These are phyloP conservation scores for Lentinula sp. DNA, from an alignment of 768 basidiomycete species.

Conservation along the genomic window DNA sequence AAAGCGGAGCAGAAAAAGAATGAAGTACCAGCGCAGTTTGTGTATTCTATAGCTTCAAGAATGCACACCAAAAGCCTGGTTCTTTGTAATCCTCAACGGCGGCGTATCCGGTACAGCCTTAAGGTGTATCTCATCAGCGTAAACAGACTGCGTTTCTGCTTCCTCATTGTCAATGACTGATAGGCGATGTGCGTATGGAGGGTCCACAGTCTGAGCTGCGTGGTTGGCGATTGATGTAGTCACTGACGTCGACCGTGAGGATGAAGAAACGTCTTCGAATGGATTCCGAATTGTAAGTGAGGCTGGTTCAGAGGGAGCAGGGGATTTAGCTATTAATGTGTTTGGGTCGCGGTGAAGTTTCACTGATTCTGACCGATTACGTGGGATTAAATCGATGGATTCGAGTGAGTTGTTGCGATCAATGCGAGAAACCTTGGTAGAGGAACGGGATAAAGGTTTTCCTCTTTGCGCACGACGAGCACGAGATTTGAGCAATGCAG, in stretches of 20 bases:
- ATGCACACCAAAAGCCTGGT: background rate
- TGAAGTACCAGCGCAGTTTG: too few species aligned
- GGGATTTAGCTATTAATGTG: background rate
- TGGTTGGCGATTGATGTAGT: background rate
- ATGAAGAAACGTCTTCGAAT: background rate
- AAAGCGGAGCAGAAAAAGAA: too few species aligned
- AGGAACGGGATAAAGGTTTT: background rate
- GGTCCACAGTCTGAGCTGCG: background rate
- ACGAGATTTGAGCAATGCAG: background rate
- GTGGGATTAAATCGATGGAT: background rate
- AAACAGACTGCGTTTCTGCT: background rate
- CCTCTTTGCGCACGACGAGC: slow-evolving; percentile 2
- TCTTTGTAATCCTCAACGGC: background rate
- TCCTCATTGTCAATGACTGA: background rate
- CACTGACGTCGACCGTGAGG: background rate
- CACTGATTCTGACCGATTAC: background rate
- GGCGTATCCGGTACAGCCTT: background rate
- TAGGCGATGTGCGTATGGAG: background rate
- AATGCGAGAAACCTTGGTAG: background rate
- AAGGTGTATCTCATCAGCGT: background rate
- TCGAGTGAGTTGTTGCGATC: background rate
- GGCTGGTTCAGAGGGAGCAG: background rate
- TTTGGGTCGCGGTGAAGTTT: background rate
- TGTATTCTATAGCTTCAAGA: background rate
- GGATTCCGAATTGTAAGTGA: background rate